Evolutionary conservation across 2,329 filamentous ascomycete species (phyloP).

Genomic region (Alternaria novae-zelandiae): DNA sequence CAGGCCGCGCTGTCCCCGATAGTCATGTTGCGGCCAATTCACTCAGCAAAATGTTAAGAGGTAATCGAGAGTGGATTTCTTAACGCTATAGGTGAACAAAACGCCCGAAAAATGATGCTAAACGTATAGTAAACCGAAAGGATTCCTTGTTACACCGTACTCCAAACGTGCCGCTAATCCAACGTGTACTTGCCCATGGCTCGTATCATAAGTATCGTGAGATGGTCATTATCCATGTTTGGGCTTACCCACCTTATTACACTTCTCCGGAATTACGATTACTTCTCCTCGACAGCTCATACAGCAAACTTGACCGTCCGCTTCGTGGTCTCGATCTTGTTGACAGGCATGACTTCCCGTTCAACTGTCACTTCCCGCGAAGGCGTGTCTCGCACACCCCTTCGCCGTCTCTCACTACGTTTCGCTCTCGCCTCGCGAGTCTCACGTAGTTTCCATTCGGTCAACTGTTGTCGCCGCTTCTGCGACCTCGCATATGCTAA

Average conservation of each 20-base stretch:
- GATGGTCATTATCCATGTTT: conserved; percentile 25
- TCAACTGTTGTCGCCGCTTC: conserved; percentile 63
- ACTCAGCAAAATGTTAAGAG: neutral
- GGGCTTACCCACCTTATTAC: neutral
- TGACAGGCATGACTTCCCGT: conserved; percentile 28
- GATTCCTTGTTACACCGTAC: conserved; percentile 9
- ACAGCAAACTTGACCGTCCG: conserved; percentile 44
- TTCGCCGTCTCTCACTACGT: conserved; percentile 59
- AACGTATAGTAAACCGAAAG: neutral
- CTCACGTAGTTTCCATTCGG: conserved; percentile 66
- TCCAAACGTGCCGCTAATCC: conserved; percentile 12
- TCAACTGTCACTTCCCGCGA: conserved; percentile 40
- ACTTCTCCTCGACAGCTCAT: conserved; percentile 16
- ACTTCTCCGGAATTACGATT: conserved; percentile 23
- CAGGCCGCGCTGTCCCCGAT: neutral
- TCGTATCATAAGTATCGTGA: conserved; percentile 23
- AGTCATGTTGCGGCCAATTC: neutral
- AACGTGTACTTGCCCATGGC: conserved; percentile 3
- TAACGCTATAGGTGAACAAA: neutral
- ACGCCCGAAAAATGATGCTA: neutral
- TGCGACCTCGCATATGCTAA: conserved; percentile 63
- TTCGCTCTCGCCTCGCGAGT: conserved; percentile 64
- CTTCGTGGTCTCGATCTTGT: conserved; percentile 19
- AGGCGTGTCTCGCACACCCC: conserved; percentile 35
- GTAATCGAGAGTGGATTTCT: neutral